Percentiles rank a stretch among this genome's conserved stretches.
These are phyloP conservation scores for Colletotrichum brevisporum DNA, from an alignment of 2,329 filamentous ascomycete genomes.

Conservation along the genomic window DNA sequence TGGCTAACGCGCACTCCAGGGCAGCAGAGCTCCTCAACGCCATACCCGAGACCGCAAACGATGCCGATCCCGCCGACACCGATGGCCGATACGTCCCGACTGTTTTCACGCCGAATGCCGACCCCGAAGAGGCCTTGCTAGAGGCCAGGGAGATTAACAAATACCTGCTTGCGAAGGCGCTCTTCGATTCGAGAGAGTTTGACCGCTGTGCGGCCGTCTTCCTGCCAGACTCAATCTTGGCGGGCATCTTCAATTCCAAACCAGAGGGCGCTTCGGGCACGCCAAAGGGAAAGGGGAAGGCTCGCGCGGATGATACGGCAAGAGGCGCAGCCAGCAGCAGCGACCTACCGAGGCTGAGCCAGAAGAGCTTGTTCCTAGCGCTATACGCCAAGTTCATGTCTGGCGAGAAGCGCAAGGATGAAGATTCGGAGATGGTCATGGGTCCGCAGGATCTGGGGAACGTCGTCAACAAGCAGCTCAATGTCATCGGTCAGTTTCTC, in stretches of 20 bases:
- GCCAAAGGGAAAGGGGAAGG: conserved; percentile 75
- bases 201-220: conserved; percentile 94
- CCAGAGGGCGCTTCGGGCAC: conserved; percentile 54
- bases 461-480: conserved; percentile 87
- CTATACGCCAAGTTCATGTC: conserved; percentile 94
- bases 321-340: conserved; percentile 44
- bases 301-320: conserved; percentile 42
- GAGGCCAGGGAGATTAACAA: conserved; percentile 85
- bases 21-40: conserved; percentile 93
- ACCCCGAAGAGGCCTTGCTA: conserved; percentile 80
- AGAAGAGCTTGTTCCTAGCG: conserved; percentile 92
- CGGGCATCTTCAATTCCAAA: conserved; percentile 71
- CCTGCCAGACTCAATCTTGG: conserved; percentile 83
- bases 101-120: conserved; percentile 69
- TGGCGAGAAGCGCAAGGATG: conserved; percentile 95
- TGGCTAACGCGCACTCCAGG: conserved; percentile 65
- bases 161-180: conserved; percentile 91
- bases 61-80: conserved; percentile 63
- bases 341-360: conserved; percentile 75
- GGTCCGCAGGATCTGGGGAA: conserved; percentile 91
- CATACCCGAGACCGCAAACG: conserved; percentile 72
- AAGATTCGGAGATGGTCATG: conserved; percentile 97
- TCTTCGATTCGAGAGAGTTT: conserved; percentile 95
- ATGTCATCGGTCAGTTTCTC: conserved; percentile 80
- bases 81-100: conserved; percentile 58